Evolutionary conservation across 768 basidiomycete species (phyloP).

Genomic region (Pholiota microspora): DNA sequence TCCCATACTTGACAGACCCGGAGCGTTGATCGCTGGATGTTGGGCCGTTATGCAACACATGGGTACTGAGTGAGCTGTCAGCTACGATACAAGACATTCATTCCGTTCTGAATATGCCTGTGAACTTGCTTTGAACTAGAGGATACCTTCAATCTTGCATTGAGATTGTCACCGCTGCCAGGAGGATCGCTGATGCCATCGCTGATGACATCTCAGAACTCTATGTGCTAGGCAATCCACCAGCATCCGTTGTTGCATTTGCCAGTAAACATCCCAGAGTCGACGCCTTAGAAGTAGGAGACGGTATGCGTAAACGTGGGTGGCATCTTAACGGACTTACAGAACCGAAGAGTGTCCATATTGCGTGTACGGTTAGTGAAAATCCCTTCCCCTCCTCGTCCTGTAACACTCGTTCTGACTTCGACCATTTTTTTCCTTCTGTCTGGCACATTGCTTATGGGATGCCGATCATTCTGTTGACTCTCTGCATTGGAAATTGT

Average conservation of each 20-base stretch:
- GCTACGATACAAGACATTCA: too few relatives aligned
- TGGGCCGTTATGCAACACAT: constrained; percentile 98
- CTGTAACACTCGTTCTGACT: not conserved
- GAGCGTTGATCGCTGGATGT: constrained; percentile 88
- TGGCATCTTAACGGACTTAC: constrained; percentile 91
- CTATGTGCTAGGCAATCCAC: constrained; percentile 86
- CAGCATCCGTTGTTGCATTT: constrained; percentile 90
- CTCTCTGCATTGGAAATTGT: not conserved
- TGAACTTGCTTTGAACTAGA: constrained; percentile 32
- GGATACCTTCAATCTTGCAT: constrained; percentile 89
- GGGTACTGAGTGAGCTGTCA: constrained; percentile 74
- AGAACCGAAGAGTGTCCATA: constrained; percentile 82
- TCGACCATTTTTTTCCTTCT: not conserved
- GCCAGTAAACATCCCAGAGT: constrained; percentile 58
- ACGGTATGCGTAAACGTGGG: constrained; percentile 78
- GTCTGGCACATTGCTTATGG: too few relatives aligned
- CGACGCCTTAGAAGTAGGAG: constrained; percentile 87
- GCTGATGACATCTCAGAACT: constrained; percentile 73
- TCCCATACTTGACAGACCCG: constrained; percentile 55
- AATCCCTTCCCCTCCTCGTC: not conserved
- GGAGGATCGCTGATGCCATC: constrained; percentile 68
- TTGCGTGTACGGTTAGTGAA: constrained; percentile 83
- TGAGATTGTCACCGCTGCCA: constrained; percentile 73
- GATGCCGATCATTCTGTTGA: too few relatives aligned
- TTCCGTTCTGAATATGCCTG: too few relatives aligned